These are phyloP conservation scores for Glycine soja DNA, from an alignment of 306 rosid genomes.

Conservation along the genomic window DNA sequence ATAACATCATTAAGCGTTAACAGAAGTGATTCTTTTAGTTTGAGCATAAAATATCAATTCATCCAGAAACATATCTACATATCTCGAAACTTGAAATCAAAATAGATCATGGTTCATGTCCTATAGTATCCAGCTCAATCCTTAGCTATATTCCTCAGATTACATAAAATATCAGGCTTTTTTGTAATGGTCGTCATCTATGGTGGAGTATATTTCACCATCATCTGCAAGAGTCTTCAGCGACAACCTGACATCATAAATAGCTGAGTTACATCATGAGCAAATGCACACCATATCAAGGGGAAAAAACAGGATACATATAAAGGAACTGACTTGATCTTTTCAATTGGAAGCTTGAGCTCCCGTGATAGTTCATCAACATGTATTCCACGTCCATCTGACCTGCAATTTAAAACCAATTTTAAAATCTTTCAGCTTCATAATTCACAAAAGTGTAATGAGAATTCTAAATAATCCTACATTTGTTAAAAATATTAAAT, in stretches of 20 bases:
- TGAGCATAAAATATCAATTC: conserved; percentile 8
- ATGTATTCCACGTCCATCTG: conserved; percentile 75
- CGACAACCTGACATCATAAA: conserved; percentile 65
- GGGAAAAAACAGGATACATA: neutral
- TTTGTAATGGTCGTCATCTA: conserved; percentile 90
- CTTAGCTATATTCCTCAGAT: neutral
- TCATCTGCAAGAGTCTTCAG: conserved; percentile 81
- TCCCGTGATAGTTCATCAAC: conserved; percentile 72
- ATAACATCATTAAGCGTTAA: neutral
- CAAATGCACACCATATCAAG: neutral
- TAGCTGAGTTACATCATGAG: conserved; percentile 31
- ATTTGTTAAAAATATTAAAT: conserved; percentile 31
- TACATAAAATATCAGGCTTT: conserved; percentile 55
- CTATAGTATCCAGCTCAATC: conserved; percentile 21
- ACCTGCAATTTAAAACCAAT: conserved; percentile 56
- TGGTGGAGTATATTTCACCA: conserved; percentile 85
- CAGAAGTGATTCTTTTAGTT: conserved; percentile 11
- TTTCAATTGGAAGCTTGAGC: conserved; percentile 80
- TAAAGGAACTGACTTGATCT: conserved; percentile 65
- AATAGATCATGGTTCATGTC: conserved; percentile 21
- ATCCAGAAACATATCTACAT: conserved; percentile 52
- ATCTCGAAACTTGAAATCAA: conserved; percentile 15
- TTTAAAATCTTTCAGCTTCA: conserved; percentile 1
- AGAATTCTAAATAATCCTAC: neutral
- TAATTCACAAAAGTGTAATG: neutral